phyloP scores from a whole-genome alignment of 2,329 filamentous ascomycete species.

The Fusarium sp. region DNA sequence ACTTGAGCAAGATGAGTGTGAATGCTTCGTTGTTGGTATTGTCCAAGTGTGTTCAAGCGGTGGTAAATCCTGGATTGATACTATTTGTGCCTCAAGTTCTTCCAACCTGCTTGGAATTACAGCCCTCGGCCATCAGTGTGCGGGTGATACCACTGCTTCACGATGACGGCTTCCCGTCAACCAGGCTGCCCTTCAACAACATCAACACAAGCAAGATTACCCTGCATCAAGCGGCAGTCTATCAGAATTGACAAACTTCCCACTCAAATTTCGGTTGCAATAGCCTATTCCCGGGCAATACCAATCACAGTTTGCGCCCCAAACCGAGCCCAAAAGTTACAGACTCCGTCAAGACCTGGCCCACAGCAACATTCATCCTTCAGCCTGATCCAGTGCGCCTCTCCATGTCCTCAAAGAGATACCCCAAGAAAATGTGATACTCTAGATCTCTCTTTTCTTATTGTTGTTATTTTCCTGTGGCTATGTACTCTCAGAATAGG shows the following conservation, averaged over 20 bases:
- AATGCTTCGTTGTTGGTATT: background rate
- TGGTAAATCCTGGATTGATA: background rate
- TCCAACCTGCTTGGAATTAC: background rate
- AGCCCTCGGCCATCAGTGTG: background rate
- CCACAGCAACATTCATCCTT: background rate
- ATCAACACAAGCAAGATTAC: background rate
- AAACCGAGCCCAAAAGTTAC: background rate
- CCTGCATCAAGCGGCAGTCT: background rate
- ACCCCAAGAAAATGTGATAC: background rate
- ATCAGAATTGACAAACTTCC: background rate
- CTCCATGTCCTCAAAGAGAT: background rate
- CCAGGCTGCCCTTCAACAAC: background rate
- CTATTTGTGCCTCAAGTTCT: background rate
- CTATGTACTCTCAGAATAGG: too few relatives aligned
- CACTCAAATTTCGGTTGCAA: background rate
- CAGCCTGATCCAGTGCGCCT: background rate
- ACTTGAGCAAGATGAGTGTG: background rate
- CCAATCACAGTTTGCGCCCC: background rate
- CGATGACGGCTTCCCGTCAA: background rate
- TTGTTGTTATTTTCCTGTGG: too few relatives aligned
- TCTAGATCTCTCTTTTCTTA: too few relatives aligned
- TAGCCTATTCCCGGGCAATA: background rate
- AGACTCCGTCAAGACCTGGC: background rate
- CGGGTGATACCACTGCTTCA: background rate
- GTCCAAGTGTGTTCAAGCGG: background rate